Conservation (phyloP, 1,284 basidiomycete species). For the Porodaedalea pini region DNA sequence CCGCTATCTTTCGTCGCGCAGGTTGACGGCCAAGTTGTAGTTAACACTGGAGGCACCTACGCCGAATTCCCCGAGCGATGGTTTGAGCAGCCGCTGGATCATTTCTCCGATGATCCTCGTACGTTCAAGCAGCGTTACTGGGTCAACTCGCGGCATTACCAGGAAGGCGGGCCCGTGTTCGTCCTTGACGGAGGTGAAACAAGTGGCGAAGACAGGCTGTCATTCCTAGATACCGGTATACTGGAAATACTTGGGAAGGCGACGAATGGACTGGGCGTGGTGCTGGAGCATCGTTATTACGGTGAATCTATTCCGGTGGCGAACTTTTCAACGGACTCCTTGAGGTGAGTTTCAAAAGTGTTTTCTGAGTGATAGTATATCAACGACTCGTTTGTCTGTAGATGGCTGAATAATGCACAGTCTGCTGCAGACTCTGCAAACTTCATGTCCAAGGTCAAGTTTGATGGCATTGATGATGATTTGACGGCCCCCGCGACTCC, state of each 20-base stretch:
- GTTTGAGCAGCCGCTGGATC: conserved; percentile 85
- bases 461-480: conserved; percentile 68
- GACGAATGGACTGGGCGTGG: conserved; percentile 82
- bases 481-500: conserved; percentile 68
- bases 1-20: background rate
- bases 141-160: conserved; percentile 84
- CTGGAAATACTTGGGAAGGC: conserved; percentile 80
- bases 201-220: conserved; percentile 64
- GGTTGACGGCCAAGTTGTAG: background rate
- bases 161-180: conserved; percentile 71
- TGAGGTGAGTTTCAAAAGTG: conserved; percentile 44
- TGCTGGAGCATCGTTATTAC: conserved; percentile 89
- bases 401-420: conserved; percentile 87
- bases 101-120: conserved; percentile 52
- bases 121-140: conserved; percentile 82
- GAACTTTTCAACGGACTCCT: conserved; percentile 76
- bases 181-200: conserved; percentile 86
- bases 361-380: conserved; percentile 13
- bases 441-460: conserved; percentile 82
- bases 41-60: background rate
- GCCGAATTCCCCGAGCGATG: conserved; percentile 55
- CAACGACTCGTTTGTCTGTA: conserved; percentile 35
- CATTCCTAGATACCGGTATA: conserved; percentile 80
- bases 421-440: conserved; percentile 89
- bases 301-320: conserved; percentile 78